Evolutionary conservation across 129 eudicot species (phyloP).

Genomic region (Artemisia tridentata): DNA sequence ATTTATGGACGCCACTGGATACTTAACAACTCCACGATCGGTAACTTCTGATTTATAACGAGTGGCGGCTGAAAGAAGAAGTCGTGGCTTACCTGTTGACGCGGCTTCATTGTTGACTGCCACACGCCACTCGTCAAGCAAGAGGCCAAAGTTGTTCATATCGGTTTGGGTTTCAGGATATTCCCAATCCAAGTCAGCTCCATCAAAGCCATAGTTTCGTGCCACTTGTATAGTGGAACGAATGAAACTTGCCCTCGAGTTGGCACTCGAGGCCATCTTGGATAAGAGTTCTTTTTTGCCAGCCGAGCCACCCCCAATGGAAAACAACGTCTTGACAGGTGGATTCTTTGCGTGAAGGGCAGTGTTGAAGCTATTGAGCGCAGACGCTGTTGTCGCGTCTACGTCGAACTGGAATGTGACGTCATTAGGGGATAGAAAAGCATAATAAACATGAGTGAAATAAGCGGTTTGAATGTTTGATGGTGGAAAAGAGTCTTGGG

Average conservation of each 20-base stretch:
- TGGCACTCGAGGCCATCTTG: conserved; percentile 44
- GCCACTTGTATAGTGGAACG: conserved; percentile 65
- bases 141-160: conserved; percentile 48
- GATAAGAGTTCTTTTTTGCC: conserved; percentile 28
- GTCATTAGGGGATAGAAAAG: conserved; percentile 55
- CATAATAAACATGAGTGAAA: conserved; percentile 70
- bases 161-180: conserved; percentile 48
- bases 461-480: conserved; percentile 49
- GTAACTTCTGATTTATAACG: conserved; percentile 45
- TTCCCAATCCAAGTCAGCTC: conserved; percentile 81
- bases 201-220: conserved; percentile 62
- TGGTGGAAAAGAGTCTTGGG: conserved; percentile 32
- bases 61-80: conserved; percentile 69
- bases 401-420: conserved; percentile 56
- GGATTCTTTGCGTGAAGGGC: conserved; percentile 46
- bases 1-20: conserved; percentile 29
- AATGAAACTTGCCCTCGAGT: conserved; percentile 43
- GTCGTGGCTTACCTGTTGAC: conserved; percentile 31
- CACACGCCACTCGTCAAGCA: conserved; percentile 59
- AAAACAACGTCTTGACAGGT: conserved; percentile 45
- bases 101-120: conserved; percentile 53
- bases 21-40: too few relatives aligned
- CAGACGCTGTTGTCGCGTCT: conserved; percentile 29
- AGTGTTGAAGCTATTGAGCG: conserved; percentile 61
- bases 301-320: conserved; percentile 60